Evolutionary conservation across 768 basidiomycete species (phyloP), one percentile per base, ranked within the genome.

Genomic region (Russula sp.): DNA sequence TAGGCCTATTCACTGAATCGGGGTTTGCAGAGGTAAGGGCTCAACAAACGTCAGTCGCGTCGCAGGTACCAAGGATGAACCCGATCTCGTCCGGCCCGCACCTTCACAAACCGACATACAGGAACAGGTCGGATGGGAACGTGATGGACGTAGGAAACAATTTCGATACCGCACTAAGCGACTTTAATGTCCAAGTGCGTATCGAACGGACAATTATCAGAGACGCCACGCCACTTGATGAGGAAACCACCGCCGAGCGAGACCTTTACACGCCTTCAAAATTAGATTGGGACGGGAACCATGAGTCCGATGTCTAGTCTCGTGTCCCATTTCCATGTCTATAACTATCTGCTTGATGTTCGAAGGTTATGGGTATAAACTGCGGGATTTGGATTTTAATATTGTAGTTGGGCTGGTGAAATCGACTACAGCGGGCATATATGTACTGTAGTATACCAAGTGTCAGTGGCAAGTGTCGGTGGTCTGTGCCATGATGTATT

Each of bases 1-100:
- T 3, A 10, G 22, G n/a, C 18, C 28, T 18, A n/a, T 30, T 42
- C 26, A 48, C 53, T 16, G 42, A 11, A 52, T 36, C 13, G 6
- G 34, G 0, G 7, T 34, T 16, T 10, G 13, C 59, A 72, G 73
- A 72, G 42, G 71, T 65, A 9, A 65, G 69, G 14, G 69, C 55
- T 16, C 69, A 65, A n/a, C 66, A 52, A 3, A 6, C 44, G 16
- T 26, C 62, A 16, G 22, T 62, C 20, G 20, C 32, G 36, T 24
- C 32, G 5, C 51, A 49, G 13, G 34, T 51, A 24, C 55, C 54
- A 18, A 52, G 30, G 8, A 1, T 16, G 3, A 54, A 7, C 40
- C 26, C 40, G 10, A 26, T 44, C 51, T 16, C 50, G 38, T 59
- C 46, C 26, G 3, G 16, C 26, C 0, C 32, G 18, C 34, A 18